A percentile compares a stretch with the other conserved stretches of the same genome.
Evolutionary conservation across 495 filamentous ascomycete species (phyloP).

Genomic region (Massariosphaeria phaeospora): DNA sequence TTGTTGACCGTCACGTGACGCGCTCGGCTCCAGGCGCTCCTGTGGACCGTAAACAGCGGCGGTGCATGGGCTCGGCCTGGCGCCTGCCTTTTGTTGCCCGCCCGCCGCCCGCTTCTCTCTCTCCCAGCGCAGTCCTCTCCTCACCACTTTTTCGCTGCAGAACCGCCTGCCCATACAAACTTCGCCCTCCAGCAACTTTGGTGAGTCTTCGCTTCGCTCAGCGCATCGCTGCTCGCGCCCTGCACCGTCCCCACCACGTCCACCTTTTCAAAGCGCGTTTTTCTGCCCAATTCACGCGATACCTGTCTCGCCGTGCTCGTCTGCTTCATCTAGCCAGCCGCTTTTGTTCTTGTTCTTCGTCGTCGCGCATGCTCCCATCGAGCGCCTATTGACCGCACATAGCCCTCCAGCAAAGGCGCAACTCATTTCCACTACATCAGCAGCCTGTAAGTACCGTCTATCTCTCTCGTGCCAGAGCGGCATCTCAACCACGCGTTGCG

Average conservation of each 20-base stretch:
- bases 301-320: background rate
- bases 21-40: no score
- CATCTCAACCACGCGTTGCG: slow-evolving; percentile 2
- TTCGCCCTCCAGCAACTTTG: background rate
- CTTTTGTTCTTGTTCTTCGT: slow-evolving; percentile 23
- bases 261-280: slow-evolving; percentile 16
- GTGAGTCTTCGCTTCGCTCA: slow-evolving; percentile 3
- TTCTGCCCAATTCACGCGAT: background rate
- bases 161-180: slow-evolving; percentile 5
- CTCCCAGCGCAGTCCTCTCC: background rate
- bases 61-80: no score
- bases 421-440: background rate
- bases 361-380: slow-evolving; percentile 7
- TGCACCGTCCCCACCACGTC: background rate
- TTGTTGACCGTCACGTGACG: no score
- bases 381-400: slow-evolving; percentile 7
- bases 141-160: background rate
- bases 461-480: background rate
- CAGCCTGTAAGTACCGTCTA: slow-evolving; percentile 11
- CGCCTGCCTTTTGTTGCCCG: background rate
- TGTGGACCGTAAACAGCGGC: no score
- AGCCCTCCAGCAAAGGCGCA: slow-evolving; percentile 1
- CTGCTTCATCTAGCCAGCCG: slow-evolving; percentile 5
- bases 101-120: background rate
- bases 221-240: background rate